Evolutionary conservation across 164 flowering plant genomes (phyloP), one percentile per base, ranked within the genome.

Genomic region (Stephania japonica): DNA sequence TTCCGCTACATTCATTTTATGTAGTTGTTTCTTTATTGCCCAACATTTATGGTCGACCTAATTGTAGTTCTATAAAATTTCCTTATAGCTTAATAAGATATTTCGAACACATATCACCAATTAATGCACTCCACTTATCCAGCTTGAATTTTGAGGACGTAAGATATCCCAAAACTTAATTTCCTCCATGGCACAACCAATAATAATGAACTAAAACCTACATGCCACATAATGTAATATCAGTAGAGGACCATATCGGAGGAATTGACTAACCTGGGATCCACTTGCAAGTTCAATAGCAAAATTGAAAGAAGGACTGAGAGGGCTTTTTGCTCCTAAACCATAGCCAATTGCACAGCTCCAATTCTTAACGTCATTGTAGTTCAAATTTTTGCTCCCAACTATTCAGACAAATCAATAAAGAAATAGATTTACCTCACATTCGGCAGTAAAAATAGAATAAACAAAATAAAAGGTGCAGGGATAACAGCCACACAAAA

Each of bases 301-400:
- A 82, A 94, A 92, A 82, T 89, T 94, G 86, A 86, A 92, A 23
- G 99, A 92, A 74, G 99, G 99, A 72, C 89, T 92, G 85, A 92
- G 74, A 47, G 97, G 97, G 79, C 99, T 90, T 69, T 85, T 84
- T 63, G 92, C 86, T 65, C 97, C 99, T 62, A 84, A 75, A 41
- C 91, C 95, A 75, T 94, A 94, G 73, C 93, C 92, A 65, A 92
- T 78, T 38, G 97, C 99, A 77, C 86, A 86, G 77, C 95, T 94
- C 94, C 93, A 94, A 73, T 88, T 92, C 79, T 13, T 83, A 66
- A 87, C 74, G 72, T 92, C 82, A 53, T 85, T 85, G 75, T 77
- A 85, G 73, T 81, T 87, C 41, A 74, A 70, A 42, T 81, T 83
- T 81, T 84, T 85, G 79, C 73, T 81, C 80, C 85, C 89, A 85